Conservation (phyloP, 2,329 filamentous ascomycete species). For the Aspergillus clavatus region DNA sequence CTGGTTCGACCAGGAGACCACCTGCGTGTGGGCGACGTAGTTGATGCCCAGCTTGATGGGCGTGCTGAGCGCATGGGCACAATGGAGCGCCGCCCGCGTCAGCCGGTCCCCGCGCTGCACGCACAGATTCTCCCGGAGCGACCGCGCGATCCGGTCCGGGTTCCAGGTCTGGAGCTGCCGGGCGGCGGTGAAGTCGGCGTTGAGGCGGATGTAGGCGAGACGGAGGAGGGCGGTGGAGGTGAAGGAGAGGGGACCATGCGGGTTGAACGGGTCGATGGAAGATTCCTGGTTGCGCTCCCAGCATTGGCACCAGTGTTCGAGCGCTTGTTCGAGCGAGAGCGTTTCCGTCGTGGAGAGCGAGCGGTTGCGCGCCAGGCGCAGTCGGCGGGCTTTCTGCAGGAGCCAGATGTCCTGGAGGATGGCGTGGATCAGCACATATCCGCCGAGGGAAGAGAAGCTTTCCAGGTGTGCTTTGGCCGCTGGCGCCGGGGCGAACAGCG, state of each 20-base stretch:
- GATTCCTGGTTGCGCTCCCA: conserved; percentile 35
- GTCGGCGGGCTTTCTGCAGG: conserved; percentile 29
- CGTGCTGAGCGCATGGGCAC: conserved; percentile 52
- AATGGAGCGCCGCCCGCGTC: conserved; percentile 49
- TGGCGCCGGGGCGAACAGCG: conserved; percentile 19
- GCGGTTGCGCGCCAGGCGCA: conserved; percentile 19
- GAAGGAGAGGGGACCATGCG: conserved; percentile 31
- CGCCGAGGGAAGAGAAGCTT: conserved; percentile 29
- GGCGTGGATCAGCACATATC: conserved; percentile 31
- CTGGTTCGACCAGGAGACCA: conserved; percentile 55
- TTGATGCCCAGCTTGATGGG: conserved; percentile 53
- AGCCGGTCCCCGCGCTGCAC: conserved; percentile 45
- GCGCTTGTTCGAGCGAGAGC: conserved; percentile 26
- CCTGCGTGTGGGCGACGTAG: conserved; percentile 51
- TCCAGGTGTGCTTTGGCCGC: conserved; percentile 15
- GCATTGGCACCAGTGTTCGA: conserved; percentile 34
- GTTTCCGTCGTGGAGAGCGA: conserved; percentile 23
- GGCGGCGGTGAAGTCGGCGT: conserved; percentile 31
- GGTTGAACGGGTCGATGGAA: conserved; percentile 31
- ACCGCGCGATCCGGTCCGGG: conserved; percentile 27
- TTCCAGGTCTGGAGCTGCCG: conserved; percentile 31
- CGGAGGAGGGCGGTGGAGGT: conserved; percentile 31
- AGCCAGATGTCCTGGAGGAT: conserved; percentile 33
- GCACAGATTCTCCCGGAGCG: conserved; percentile 26
- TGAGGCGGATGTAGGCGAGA: conserved; percentile 32